Evolutionary conservation across 78 protist genomes (phyloP), one percentile per base, ranked within the genome.

Genomic region (Planoprotostelium fungivorum): DNA sequence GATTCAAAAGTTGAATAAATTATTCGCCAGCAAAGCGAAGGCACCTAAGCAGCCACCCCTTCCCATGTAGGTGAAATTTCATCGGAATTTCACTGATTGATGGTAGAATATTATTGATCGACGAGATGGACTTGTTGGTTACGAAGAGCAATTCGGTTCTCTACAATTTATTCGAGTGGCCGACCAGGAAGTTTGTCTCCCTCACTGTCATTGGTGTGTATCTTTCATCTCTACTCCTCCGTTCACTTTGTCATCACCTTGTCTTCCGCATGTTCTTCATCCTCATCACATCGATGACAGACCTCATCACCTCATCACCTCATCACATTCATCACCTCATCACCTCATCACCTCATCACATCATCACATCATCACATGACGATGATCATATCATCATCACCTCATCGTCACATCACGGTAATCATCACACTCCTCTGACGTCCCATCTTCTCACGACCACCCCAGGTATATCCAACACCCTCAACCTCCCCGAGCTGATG

Each of bases 131-230:
- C 89, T 35, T 29, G 16, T 73, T 96, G 28, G 29, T 96, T 0
- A 94, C 96, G 28, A 88, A 88, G 37, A 91, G 89, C 84, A 95
- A 94, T 73, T 63, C 89, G 0, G 97, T 96, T 0, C 86, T 96
- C 0, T 96, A 96, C 88, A 93, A 96, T 38, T 86, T 96, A 34
- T 94, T 96, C 83, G 96, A 96, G 1, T 96, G 97, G 97, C 89
- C 96, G 0, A 90, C 91, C 34, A 1, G 35, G 35, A 73, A 90
- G 31, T 31, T 87, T 34, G 85, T 95, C 0, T 28, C 51, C 0
- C 87, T 95, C 16, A 36, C 86, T 9, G 36, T 95, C 83, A 88
- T 95, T 35, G 94, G 93, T 51, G 16, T 16, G 73, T 51, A 5
- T 51, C 16, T 16, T 51, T 51, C 5, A n/a, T n/a, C 73, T 16